Base-by-base conservation (phyloP, 2,329 filamentous ascomycete species). In the Cladobotryum protrusum region DNA sequence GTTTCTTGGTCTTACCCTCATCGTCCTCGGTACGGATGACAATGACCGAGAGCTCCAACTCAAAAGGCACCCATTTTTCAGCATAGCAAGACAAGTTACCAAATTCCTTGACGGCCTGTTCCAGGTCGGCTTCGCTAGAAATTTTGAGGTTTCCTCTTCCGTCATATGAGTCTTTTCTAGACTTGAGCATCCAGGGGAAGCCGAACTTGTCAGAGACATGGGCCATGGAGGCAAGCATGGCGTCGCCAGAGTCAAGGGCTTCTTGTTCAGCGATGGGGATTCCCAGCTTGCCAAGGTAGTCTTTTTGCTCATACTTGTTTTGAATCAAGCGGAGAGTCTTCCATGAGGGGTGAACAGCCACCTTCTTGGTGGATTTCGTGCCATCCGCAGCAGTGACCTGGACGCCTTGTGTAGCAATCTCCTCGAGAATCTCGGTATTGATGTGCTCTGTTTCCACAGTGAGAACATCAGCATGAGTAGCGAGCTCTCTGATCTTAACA, bases 401-500 rank as follows among this genome's bases (percentile, higher is more conserved):
- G 4, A 86, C 81, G 33, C 84, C 82, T 47, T 75, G 72, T 14
- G 80, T 79, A 4, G 81, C 82, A 50, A 96, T 82, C 63, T 95
- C 87, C 68, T 96, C 89, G 4, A 96, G 78, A 19, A 93, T 85
- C 47, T 89, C 76, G n/a, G 89, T 93, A 67, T 96, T 83, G 52
- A 96, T 86, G 69, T 96, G 92, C 74, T 97, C 92, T 56, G 96
- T 96, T 69, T 97, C 92, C 13, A 95, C 88, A 0, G 90, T 96
- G 54, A 96, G 74, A 14, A 95, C 81, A 64, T 95, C 88, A 59
- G 84, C 89, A 33, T 76, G 71, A 36, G 78, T 71, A 2, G 92
- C 90, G n/a, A 97, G 76, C 65, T 89, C 77, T 40, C 83, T 81
- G 56, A 97, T 90, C 56, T 87, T 85, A 33, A 81, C 79, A 0